A percentile compares a stretch with the other conserved stretches of the same genome.
Evolutionary conservation across 148 eudicot genomes (phyloP).

Genomic region (Diospyros kaki): DNA sequence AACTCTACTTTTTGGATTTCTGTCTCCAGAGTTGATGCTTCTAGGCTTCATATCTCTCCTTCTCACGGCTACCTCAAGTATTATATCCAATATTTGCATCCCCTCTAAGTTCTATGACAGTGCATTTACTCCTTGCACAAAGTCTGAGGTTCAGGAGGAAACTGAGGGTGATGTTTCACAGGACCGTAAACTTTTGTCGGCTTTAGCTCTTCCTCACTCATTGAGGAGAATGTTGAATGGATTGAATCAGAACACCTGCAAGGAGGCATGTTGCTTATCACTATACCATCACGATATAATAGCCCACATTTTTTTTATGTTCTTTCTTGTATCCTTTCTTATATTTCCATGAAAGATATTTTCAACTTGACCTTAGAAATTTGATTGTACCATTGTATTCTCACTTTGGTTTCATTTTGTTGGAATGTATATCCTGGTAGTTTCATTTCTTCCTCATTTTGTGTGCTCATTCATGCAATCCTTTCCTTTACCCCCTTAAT

Average conservation of each 20-base stretch:
- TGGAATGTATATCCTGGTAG: background rate
- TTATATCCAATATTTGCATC: slow-evolving; percentile 79
- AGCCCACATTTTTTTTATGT: background rate
- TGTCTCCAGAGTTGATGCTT: slow-evolving; percentile 83
- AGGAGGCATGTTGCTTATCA: slow-evolving; percentile 47
- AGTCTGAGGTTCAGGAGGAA: slow-evolving; percentile 46
- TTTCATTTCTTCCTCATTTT: background rate
- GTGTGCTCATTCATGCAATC: background rate
- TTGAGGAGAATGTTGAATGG: slow-evolving; percentile 55
- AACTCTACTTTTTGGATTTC: slow-evolving; percentile 10
- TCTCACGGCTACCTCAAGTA: slow-evolving; percentile 82
- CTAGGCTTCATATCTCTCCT: slow-evolving; percentile 94
- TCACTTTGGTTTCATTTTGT: no score
- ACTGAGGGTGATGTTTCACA: slow-evolving; percentile 30
- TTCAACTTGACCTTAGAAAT: background rate
- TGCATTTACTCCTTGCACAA: slow-evolving; percentile 79
- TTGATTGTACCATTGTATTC: background rate
- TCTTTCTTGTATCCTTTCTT: background rate
- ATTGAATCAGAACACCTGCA: slow-evolving; percentile 63
- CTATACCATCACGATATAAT: background rate
- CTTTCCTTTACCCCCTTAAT: background rate
- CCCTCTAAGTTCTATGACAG: slow-evolving; percentile 72
- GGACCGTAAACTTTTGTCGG: slow-evolving; percentile 61
- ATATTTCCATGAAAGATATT: slow-evolving; percentile 1
- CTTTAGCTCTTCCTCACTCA: slow-evolving; percentile 28